These are phyloP conservation scores for Rhodamnia argentea DNA, from an alignment of 345 rosid genomes.

Conservation along the genomic window DNA sequence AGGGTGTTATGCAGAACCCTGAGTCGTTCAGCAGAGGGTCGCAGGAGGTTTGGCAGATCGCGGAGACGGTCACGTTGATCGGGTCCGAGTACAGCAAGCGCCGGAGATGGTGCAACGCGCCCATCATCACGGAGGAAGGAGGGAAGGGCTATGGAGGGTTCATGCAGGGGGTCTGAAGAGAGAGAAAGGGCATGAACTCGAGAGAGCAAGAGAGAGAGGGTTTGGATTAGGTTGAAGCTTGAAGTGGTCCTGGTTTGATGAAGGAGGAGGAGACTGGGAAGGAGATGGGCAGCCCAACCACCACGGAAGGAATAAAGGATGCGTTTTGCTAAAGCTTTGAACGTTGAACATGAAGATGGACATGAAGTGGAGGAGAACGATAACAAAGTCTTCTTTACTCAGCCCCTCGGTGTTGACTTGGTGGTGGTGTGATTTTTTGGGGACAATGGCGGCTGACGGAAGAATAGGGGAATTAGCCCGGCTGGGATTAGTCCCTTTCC, in stretches of 20 bases:
- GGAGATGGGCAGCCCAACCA: neutral
- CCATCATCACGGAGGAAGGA: neutral
- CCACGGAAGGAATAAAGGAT: neutral
- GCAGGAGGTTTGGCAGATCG: neutral
- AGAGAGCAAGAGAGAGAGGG: neutral
- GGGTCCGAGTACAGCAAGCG: accelerated
- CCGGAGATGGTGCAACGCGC: neutral
- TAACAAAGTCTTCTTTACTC: neutral
- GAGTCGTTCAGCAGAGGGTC: neutral
- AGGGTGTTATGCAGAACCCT: neutral
- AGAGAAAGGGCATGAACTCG: neutral
- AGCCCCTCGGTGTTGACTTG: neutral
- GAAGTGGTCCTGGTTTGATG: neutral
- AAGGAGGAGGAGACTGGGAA: no score
- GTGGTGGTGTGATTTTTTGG: neutral
- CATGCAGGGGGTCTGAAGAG: neutral
- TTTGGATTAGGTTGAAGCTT: neutral
- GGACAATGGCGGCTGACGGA: neutral
- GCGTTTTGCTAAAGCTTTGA: neutral
- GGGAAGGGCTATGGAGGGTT: neutral
- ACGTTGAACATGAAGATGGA: neutral
- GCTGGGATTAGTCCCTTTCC: no score
- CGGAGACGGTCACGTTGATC: neutral
- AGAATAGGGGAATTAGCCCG: neutral
- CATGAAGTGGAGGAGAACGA: neutral